Evolutionary conservation across 1,284 basidiomycete species (phyloP).

Genomic region (Ceratorhiza oryzae-sativae): DNA sequence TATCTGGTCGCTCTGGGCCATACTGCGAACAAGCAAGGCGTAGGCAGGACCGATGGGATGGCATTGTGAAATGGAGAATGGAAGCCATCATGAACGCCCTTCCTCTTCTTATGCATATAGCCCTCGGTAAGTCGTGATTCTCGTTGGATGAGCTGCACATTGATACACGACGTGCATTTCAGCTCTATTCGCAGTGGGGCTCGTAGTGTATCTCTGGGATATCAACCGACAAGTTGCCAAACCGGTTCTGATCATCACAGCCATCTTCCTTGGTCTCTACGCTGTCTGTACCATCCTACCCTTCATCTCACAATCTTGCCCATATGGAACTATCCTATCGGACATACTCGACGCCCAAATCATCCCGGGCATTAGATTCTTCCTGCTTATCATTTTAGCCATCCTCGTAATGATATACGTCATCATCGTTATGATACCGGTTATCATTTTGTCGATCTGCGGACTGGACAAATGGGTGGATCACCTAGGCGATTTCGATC

Average conservation of each 20-base stretch:
- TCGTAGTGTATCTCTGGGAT: not conserved
- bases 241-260: not conserved
- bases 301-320: not conserved
- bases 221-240: conserved; percentile 2
- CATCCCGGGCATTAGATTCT: not conserved
- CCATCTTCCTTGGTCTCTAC: not conserved
- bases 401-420: too few species aligned
- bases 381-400: too few species aligned
- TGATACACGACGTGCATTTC: not conserved
- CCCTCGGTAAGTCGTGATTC: not conserved
- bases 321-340: conserved; percentile 1
- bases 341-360: not conserved
- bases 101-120: not conserved
- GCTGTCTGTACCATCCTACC: not conserved
- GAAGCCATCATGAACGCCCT: not conserved
- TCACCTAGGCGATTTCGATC: too few species aligned
- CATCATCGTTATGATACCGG: too few species aligned
- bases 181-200: conserved; percentile 5
- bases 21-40: not conserved
- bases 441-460: too few species aligned
- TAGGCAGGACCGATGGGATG: conserved; percentile 7
- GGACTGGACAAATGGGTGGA: too few species aligned
- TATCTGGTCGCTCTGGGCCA: conserved; percentile 16
- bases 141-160: too few species aligned
- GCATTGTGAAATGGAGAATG: conserved; percentile 1